Percentiles rank a stretch among this genome's conserved stretches.
Evolutionary conservation across 2,329 filamentous ascomycete species (phyloP).

Genomic region (Alternaria sp.): DNA sequence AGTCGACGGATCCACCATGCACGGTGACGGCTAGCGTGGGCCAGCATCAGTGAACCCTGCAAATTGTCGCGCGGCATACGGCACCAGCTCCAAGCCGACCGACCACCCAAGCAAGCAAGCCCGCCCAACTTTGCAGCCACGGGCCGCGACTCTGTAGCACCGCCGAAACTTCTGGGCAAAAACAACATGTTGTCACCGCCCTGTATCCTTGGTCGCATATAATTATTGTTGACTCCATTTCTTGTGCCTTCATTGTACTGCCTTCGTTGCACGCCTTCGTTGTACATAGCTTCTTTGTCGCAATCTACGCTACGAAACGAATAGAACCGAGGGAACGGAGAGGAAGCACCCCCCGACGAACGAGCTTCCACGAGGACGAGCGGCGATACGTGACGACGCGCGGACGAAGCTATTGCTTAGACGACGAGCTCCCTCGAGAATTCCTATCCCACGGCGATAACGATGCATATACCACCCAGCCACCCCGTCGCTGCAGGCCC

Average conservation of each 20-base stretch:
- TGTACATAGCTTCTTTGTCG: background rate
- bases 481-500: constrained; percentile 30
- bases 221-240: background rate
- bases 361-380: background rate
- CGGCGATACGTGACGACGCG: background rate
- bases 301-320: background rate
- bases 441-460: constrained; percentile 1
- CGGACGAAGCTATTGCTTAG: background rate
- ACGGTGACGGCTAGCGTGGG: constrained; percentile 21
- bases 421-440: background rate
- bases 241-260: background rate
- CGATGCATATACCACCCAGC: constrained; percentile 35
- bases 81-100: constrained; percentile 4
- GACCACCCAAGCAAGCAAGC: background rate
- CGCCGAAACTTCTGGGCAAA: background rate
- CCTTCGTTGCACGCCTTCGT: background rate
- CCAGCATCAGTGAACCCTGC: constrained; percentile 17
- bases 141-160: background rate
- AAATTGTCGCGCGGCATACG: constrained; percentile 22
- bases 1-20: constrained; percentile 9
- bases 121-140: background rate
- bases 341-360: background rate
- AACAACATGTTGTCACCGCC: background rate
- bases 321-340: background rate
- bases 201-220: background rate